phyloP scores from a whole-genome alignment of 805 yeast species.

The Ogataea siamensis region DNA sequence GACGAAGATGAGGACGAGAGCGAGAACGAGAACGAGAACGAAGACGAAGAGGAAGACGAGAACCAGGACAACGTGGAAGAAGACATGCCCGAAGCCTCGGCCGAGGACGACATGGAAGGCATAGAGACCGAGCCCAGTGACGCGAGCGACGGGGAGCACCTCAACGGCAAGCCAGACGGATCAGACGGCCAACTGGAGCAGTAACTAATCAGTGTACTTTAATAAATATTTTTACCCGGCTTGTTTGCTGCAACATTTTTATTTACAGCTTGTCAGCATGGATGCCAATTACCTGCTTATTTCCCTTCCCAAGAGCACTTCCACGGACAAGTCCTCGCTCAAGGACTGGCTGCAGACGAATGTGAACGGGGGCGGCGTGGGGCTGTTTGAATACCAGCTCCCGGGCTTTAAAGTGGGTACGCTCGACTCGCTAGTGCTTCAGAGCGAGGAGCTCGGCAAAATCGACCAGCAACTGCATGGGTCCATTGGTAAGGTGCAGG shows the following conservation, averaged over 20 bases:
- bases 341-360: slow-evolving; percentile 51
- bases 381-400: slow-evolving; percentile 54
- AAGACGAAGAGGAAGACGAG: slow-evolving; percentile 11
- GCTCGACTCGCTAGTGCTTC: slow-evolving; percentile 84
- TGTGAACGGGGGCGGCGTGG: slow-evolving; percentile 57
- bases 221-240: slow-evolving; percentile 16
- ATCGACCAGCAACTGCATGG: slow-evolving; percentile 73
- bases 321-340: slow-evolving; percentile 31
- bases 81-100: slow-evolving; percentile 3
- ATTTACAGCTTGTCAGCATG: slow-evolving; percentile 19
- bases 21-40: slow-evolving; percentile 13
- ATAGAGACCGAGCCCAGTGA: slow-evolving; percentile 2
- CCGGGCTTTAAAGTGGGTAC: slow-evolving; percentile 95
- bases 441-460: slow-evolving; percentile 84
- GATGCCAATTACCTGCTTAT: slow-evolving; percentile 29
- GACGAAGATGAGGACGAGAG: slow-evolving; percentile 16
- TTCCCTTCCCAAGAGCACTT: slow-evolving; percentile 31
- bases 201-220: slow-evolving; percentile 1
- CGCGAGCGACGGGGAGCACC: no score
- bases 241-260: slow-evolving; percentile 15
- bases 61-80: slow-evolving; percentile 8
- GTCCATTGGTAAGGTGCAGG: slow-evolving; percentile 73
- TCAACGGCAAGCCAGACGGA: no score
- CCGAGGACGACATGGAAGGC: slow-evolving; percentile 2
- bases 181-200: no score